Evolutionary conservation across 768 basidiomycete species (phyloP).

Genomic region (Pleurotus citrinopileatus): DNA sequence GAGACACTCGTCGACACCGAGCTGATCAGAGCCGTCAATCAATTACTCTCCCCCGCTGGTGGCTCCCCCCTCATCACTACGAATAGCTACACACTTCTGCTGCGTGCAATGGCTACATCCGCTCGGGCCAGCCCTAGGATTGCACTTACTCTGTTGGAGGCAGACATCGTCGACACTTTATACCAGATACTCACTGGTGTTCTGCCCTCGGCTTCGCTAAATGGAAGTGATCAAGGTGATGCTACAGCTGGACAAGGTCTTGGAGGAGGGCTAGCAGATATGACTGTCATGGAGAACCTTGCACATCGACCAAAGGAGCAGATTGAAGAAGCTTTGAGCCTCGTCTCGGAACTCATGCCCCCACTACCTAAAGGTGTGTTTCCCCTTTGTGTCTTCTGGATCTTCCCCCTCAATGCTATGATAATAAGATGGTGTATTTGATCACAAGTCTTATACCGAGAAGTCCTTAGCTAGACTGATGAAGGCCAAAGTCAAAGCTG

Average conservation of each 20-base stretch:
- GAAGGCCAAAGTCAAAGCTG: slow-evolving; percentile 82
- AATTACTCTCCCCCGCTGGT: slow-evolving; percentile 80
- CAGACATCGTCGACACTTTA: slow-evolving; percentile 87
- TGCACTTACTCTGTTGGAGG: slow-evolving; percentile 81
- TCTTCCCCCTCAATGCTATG: slow-evolving; percentile 6
- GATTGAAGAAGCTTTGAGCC: slow-evolving; percentile 87
- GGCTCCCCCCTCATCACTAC: slow-evolving; percentile 83
- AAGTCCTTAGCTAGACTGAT: slow-evolving; percentile 74
- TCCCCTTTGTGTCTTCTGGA: not conserved
- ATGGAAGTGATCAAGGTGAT: slow-evolving; percentile 59
- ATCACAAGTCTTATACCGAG: slow-evolving; percentile 87
- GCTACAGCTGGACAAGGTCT: slow-evolving; percentile 69
- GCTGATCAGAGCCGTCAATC: slow-evolving; percentile 79
- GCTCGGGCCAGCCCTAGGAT: slow-evolving; percentile 88
- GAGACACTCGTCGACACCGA: slow-evolving; percentile 82
- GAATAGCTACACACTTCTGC: slow-evolving; percentile 83
- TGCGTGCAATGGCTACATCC: slow-evolving; percentile 85
- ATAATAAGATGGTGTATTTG: slow-evolving; percentile 91
- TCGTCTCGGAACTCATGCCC: slow-evolving; percentile 90
- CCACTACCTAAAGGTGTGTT: slow-evolving; percentile 83
- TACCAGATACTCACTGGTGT: slow-evolving; percentile 97
- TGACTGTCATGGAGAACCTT: slow-evolving; percentile 97
- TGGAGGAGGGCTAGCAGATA: slow-evolving; percentile 87
- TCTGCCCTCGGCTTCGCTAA: slow-evolving; percentile 61
- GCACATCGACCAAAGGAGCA: slow-evolving; percentile 97